A percentile compares a stretch with the other conserved stretches of the same genome.
Evolutionary conservation across 1,139 yeast genomes (phyloP).

Genomic region (Suhomyces bolitotheri): DNA sequence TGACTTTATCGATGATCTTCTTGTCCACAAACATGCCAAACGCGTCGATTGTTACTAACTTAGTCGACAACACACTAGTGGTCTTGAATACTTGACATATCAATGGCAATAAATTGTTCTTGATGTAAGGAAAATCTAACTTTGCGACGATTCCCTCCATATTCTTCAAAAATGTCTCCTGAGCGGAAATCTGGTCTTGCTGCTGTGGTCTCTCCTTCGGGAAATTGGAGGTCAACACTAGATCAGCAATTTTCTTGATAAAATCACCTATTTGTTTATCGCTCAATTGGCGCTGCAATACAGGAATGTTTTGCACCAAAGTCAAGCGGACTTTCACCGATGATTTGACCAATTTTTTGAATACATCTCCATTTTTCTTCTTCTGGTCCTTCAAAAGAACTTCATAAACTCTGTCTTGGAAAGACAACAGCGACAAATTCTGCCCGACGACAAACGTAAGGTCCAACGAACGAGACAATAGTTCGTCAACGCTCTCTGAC

Average conservation of each 20-base stretch:
- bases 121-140: slow-evolving; percentile 71
- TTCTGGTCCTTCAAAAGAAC: slow-evolving; percentile 33
- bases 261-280: slow-evolving; percentile 44
- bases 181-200: slow-evolving; percentile 45
- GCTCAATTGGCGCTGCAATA: slow-evolving; percentile 54
- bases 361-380: slow-evolving; percentile 33
- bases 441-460: slow-evolving; percentile 67
- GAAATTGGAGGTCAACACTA: slow-evolving; percentile 28
- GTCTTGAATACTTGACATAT: slow-evolving; percentile 74
- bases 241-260: slow-evolving; percentile 31
- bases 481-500: slow-evolving; percentile 23
- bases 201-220: slow-evolving; percentile 29
- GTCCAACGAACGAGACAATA: slow-evolving; percentile 56
- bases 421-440: slow-evolving; percentile 70
- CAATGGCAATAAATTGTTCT: slow-evolving; percentile 71
- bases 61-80: slow-evolving; percentile 79
- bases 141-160: slow-evolving; percentile 45
- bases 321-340: slow-evolving; percentile 40
- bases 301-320: slow-evolving; percentile 56
- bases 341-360: slow-evolving; percentile 41
- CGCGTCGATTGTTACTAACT: slow-evolving; percentile 65
- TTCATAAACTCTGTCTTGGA: slow-evolving; percentile 64
- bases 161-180: slow-evolving; percentile 56
- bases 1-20: slow-evolving; percentile 67
- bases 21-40: slow-evolving; percentile 58